Conservation (phyloP, 1,139 yeast genomes). For the Pichia sp. region DNA sequence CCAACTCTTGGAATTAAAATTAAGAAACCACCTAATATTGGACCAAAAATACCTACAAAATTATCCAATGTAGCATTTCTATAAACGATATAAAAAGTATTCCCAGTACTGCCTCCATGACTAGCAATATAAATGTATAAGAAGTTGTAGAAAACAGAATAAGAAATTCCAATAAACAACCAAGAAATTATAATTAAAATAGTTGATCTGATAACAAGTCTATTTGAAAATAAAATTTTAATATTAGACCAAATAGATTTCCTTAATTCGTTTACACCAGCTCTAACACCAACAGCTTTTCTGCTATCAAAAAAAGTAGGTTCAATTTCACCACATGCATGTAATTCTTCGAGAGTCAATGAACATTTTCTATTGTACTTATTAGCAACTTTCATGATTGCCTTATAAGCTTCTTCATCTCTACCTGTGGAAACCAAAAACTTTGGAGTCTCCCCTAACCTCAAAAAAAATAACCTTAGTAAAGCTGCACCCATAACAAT, state of each 20-base stretch:
- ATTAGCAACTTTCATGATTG: conserved; percentile 35
- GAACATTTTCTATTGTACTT: conserved; percentile 39
- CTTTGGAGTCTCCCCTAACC: conserved; percentile 53
- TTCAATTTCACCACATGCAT: conserved; percentile 38
- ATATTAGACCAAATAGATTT: conserved; percentile 29
- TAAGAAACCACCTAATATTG: conserved; percentile 45
- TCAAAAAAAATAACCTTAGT: conserved; percentile 40
- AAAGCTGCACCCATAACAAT: conserved; percentile 46
- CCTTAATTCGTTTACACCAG: conserved; percentile 20
- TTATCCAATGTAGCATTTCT: conserved; percentile 48
- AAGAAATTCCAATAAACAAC: conserved; percentile 47
- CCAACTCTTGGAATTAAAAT: conserved; percentile 44
- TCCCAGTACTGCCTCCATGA: conserved; percentile 40
- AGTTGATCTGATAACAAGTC: conserved; percentile 37
- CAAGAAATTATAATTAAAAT: conserved; percentile 40
- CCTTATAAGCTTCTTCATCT: conserved; percentile 44
- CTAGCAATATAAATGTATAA: conserved; percentile 42
- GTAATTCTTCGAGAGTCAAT: conserved; percentile 41
- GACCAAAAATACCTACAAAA: conserved; percentile 50
- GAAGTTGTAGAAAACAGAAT: conserved; percentile 47
- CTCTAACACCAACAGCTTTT: conserved; percentile 13
- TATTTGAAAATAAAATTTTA: conserved; percentile 35
- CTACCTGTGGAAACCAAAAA: conserved; percentile 45
- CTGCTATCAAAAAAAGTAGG: conserved; percentile 13
- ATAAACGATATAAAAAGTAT: conserved; percentile 38